Evolutionary conservation across 768 basidiomycete species (phyloP), one percentile per base, ranked within the genome.

Genomic region (Boletus fagicola): DNA sequence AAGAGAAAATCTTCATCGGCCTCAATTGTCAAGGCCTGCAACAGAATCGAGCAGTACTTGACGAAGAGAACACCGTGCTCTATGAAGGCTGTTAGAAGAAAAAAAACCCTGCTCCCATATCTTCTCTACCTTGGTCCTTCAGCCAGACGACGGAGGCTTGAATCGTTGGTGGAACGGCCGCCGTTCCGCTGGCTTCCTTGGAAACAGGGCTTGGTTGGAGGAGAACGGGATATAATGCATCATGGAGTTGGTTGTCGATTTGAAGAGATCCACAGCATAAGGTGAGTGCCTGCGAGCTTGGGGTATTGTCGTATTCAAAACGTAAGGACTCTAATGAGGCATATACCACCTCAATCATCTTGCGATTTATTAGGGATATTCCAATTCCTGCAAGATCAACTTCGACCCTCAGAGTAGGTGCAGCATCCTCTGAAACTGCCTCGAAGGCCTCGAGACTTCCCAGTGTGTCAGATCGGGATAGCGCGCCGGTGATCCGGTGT

Each of bases 61-160:
- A 99, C 81, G 71, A 97, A 98, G n/a, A 93, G 73, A 10, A 99
- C 97, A 18, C 97, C 97, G 62, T 98, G 97, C n/a, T 88, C 97
- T 99, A 53, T 42, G 13, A 49, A 46, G 15, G 16, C 5, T 6
- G 5, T 61, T 4, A 50, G 46, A 22, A 54, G 18, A 54, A 48
- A 39, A 2, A 18, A 39, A 8, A 22, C 2, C 6, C 20, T 42
- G 40, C 16, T 28, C 7, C 24, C 15, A 40, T 36, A 52, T 20
- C 5, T 46, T 51, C 22, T 40, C 66, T 59, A 93, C 96, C 92
- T 80, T 93, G 84, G 68, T 98, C 96, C 65, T 98, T 98, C 55
- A 98, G 76, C 77, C 95, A 87, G 51, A 93, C 85, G 3, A 95
- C 77, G 4, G 94, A 94, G 0, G 82, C 85, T 69, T 98, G 94